Evolutionary conservation across 208 protist genomes (phyloP), one percentile per base, ranked within the genome.

Genomic region (Trypanosoma melophagium): DNA sequence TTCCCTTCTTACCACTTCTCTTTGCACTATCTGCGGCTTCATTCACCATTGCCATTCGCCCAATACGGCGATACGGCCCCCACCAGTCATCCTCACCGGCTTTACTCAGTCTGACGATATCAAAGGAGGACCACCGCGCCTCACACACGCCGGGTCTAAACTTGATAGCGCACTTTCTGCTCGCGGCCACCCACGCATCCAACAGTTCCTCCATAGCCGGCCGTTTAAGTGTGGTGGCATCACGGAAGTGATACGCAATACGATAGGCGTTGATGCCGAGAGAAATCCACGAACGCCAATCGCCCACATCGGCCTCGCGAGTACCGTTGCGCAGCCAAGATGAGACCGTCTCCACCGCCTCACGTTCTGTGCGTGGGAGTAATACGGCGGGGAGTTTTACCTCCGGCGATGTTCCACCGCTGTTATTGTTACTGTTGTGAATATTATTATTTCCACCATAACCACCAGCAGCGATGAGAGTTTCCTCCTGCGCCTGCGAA

Each of bases 281-380:
- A 7, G 77, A 69, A 54, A 95, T 89, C 87, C 89, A 95, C 13
- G 70, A 71, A 35, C 86, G 84, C 89, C 89, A 95, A 72, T 95
- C 86, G 7, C 61, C 74, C 56, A 93, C 89, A 61, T 95, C 84
- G 44, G 69, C 61, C 71, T 91, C 86, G 16, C 44, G 51, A 13
- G 71, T 82, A 19, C 86, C 86, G 24, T 76, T 60, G 19, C 84
- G 81, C 56, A 95, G 68, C 87, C 89, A 95, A 3, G 61, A 63
- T 0, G 84, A 83, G 16, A 80, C 89, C 54, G 67, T 93, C 31
- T 77, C 78, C 8, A 92, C 60, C 0, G 89, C 89, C 75, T 95
- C 89, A 12, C 64, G 60, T 70, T 88, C 83, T 12, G 87, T 93
- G 1, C 67, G 77, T 19, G 86, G 89, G n/a, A 95, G 76, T 47